A percentile compares a stretch with the other conserved stretches of the same genome.
Evolutionary conservation across 2,329 filamentous ascomycete genomes (phyloP).

Genomic region (Ceratocystis diversiconidia): DNA sequence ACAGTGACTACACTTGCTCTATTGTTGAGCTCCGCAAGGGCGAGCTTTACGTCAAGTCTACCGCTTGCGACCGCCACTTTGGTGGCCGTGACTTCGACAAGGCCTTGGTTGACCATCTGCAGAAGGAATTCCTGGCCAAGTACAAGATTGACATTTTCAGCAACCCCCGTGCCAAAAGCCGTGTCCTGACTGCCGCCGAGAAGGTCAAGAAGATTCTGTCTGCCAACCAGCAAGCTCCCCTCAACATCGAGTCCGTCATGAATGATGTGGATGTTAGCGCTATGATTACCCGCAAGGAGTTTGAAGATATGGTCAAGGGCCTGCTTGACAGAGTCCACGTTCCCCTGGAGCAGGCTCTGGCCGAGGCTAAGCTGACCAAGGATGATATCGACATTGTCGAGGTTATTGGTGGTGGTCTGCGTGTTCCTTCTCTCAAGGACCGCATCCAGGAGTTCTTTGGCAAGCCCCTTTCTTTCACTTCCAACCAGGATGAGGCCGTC

Average conservation of each 20-base stretch:
- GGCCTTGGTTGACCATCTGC: conserved; percentile 86
- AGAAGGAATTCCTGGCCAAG: conserved; percentile 91
- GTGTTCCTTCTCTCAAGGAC: conserved; percentile 86
- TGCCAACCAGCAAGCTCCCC: conserved; percentile 77
- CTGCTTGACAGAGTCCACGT: conserved; percentile 57
- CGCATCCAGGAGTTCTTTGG: conserved; percentile 80
- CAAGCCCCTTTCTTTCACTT: conserved; percentile 84
- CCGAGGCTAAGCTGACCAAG: conserved; percentile 78
- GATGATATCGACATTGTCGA: conserved; percentile 92
- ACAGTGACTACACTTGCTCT: conserved; percentile 90
- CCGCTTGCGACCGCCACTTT: conserved; percentile 87
- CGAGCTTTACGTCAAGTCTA: conserved; percentile 85
- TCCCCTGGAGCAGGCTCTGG: conserved; percentile 79
- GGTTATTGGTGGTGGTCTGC: conserved; percentile 86
- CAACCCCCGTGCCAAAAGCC: conserved; percentile 78
- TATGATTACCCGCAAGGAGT: conserved; percentile 84
- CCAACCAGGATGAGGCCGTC: conserved; percentile 96
- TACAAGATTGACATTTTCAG: conserved; percentile 92
- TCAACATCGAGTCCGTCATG: conserved; percentile 98
- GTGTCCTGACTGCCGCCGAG: conserved; percentile 78
- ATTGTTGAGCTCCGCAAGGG: conserved; percentile 96
- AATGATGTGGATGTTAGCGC: conserved; percentile 85
- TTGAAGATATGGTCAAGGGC: conserved; percentile 80
- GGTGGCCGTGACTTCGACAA: conserved; percentile 96
- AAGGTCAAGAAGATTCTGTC: conserved; percentile 98